Conservation (phyloP, 192 early-diverging fungal genomes). For the Coemansia sp. region DNA sequence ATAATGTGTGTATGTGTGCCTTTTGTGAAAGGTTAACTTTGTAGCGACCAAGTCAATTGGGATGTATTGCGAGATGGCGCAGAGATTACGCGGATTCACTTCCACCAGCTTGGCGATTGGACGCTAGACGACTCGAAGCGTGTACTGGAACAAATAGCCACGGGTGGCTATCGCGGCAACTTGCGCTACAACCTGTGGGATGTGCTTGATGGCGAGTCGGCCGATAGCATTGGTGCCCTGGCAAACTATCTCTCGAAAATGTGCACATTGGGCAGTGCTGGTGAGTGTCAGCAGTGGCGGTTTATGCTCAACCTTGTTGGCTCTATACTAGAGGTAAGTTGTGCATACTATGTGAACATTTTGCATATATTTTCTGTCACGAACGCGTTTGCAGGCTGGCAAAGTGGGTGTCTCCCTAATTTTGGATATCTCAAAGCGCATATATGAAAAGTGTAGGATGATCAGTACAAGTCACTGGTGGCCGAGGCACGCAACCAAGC, state of each 20-base stretch:
- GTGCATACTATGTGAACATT: background rate
- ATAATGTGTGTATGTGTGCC: background rate
- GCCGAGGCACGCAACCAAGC: conserved; percentile 30
- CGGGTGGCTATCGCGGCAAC: conserved; percentile 19
- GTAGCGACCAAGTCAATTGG: conserved; percentile 44
- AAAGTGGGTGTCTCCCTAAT: too few relatives aligned
- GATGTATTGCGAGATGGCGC: conserved; percentile 20
- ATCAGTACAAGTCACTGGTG: conserved; percentile 21
- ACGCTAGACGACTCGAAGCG: conserved; percentile 7
- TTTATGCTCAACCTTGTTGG: conserved; percentile 29
- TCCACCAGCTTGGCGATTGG: conserved; percentile 40
- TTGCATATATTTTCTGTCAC: background rate
- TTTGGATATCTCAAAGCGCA: too few relatives aligned
- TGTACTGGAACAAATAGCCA: conserved; percentile 12
- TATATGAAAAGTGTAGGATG: conserved; percentile 23
- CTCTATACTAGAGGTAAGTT: conserved; percentile 28
- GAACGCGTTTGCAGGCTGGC: background rate
- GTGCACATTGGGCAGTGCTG: conserved; percentile 9
- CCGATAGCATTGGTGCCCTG: background rate
- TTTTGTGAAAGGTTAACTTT: conserved; percentile 7
- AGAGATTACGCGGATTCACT: conserved; percentile 39
- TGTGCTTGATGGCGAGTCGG: conserved; percentile 18
- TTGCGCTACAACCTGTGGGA: conserved; percentile 39
- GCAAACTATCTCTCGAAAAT: conserved; percentile 16
- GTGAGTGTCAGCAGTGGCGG: conserved; percentile 19